Conservation (phyloP, 768 basidiomycete species). For the Leucocoprinus sp. region DNA sequence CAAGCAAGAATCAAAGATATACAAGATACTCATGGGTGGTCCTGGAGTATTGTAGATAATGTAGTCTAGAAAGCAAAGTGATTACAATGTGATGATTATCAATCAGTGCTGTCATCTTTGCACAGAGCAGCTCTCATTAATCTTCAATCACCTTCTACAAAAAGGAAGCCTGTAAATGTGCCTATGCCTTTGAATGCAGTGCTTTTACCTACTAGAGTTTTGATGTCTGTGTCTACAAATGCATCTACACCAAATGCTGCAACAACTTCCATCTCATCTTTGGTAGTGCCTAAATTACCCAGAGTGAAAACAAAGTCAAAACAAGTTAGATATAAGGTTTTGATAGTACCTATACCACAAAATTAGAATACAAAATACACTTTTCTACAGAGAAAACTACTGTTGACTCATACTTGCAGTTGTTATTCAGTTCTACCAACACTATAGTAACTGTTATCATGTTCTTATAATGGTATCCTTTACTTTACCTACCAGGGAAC, state of each 20-base stretch:
- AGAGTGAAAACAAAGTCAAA: constrained; percentile 53
- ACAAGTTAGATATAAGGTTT: constrained; percentile 22
- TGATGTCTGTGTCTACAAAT: constrained; percentile 34
- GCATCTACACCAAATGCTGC: constrained; percentile 46
- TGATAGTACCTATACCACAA: constrained; percentile 18
- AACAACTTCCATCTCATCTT: constrained; percentile 53
- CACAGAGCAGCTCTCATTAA: constrained; percentile 2
- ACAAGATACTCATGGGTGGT: constrained; percentile 85
- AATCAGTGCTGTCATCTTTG: constrained; percentile 12
- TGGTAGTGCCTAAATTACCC: constrained; percentile 58
- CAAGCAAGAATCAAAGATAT: constrained; percentile 85
- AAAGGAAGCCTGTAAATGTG: constrained; percentile 1
- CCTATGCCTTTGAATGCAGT: constrained; percentile 11
- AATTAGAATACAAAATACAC: constrained; percentile 34
- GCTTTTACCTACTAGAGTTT: constrained; percentile 22
- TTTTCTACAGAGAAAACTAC: constrained; percentile 94
- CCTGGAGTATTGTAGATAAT: constrained; percentile 88
- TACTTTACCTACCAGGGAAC: constrained; percentile 2
- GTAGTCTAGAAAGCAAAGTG: constrained; percentile 85
- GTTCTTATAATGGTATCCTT: constrained; percentile 53
- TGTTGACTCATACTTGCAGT: constrained; percentile 89
- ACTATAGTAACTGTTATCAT: constrained; percentile 84
- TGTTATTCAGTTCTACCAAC: constrained; percentile 93
- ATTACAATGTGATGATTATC: constrained; percentile 94
- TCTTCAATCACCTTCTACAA: constrained; percentile 4